Evolutionary conservation across 169 alveolate genomes (phyloP).

Genomic region (Eimeria praecox): DNA sequence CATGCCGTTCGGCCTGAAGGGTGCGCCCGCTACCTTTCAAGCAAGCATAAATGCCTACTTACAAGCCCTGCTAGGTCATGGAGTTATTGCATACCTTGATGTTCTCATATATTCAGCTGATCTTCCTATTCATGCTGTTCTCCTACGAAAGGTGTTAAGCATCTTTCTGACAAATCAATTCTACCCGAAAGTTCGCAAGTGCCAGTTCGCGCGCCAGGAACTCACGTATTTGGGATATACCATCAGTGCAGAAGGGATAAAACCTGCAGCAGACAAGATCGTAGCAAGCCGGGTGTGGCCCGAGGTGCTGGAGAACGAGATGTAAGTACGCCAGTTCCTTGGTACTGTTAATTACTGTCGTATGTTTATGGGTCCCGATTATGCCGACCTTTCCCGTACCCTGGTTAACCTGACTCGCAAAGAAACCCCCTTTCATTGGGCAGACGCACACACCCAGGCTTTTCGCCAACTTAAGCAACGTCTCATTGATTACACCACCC

Average conservation of each 20-base stretch:
- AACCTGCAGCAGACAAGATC: not conserved
- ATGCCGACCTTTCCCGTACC: not conserved
- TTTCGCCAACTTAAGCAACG: not conserved
- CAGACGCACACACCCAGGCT: not conserved
- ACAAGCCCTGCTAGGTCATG: not conserved
- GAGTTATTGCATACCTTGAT: not conserved
- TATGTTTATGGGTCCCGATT: not conserved
- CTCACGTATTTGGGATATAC: not conserved
- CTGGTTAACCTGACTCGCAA: not conserved
- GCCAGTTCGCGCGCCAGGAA: not conserved
- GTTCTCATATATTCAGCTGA: not conserved
- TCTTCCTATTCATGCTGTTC: not conserved
- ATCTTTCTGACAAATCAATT: not conserved
- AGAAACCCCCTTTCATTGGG: not conserved
- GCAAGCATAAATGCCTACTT: not conserved
- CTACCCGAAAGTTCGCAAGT: not conserved
- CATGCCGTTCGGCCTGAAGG: constrained; percentile 18
- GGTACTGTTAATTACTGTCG: not conserved
- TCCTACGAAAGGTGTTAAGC: not conserved
- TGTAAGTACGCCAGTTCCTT: not conserved
- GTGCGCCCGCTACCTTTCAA: constrained; percentile 32
- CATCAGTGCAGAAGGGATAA: not conserved
- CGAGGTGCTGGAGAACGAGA: not conserved
- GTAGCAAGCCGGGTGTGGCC: not conserved
- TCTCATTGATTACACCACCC: not conserved